Conservation (phyloP, 768 basidiomycete genomes). For the Sporobolomyces pararoseus region DNA sequence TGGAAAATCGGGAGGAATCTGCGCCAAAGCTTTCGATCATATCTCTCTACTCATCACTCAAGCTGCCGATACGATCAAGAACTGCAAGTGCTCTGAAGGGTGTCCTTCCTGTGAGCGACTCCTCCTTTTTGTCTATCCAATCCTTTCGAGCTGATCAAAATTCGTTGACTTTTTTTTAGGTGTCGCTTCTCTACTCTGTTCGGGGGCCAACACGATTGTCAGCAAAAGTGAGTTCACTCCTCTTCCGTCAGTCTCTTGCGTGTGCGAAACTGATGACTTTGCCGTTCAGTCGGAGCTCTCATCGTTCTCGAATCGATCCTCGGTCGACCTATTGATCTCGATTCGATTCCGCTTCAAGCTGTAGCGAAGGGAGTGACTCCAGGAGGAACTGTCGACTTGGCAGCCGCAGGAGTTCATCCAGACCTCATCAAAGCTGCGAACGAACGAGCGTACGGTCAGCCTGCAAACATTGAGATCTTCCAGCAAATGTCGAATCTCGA, state of each 20-base stretch:
- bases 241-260: not conserved
- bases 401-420: conserved; percentile 9
- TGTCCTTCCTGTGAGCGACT: conserved; percentile 62
- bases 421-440: conserved; percentile 10
- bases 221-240: conserved; percentile 29
- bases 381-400: conserved; percentile 37
- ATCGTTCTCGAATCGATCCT: conserved; percentile 52
- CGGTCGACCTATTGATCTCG: conserved; percentile 51
- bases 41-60: conserved; percentile 59
- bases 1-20: conserved; percentile 67
- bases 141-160: too few species aligned
- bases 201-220: conserved; percentile 40
- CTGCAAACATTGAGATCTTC: not conserved
- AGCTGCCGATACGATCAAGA: conserved; percentile 59
- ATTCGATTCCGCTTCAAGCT: conserved; percentile 47
- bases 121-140: not conserved
- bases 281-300: conserved; percentile 25
- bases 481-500: conserved; percentile 9
- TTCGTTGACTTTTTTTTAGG: conserved; percentile 20
- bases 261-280: not conserved
- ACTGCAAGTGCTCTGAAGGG: conserved; percentile 66
- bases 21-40: conserved; percentile 77
- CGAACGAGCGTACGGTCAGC: not conserved
- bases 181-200: conserved; percentile 36
- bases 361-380: conserved; percentile 27